Evolutionary conservation across 2,329 filamentous ascomycete species (phyloP), one percentile per base, ranked within the genome.

Genomic region (Sporothrix globosa): DNA sequence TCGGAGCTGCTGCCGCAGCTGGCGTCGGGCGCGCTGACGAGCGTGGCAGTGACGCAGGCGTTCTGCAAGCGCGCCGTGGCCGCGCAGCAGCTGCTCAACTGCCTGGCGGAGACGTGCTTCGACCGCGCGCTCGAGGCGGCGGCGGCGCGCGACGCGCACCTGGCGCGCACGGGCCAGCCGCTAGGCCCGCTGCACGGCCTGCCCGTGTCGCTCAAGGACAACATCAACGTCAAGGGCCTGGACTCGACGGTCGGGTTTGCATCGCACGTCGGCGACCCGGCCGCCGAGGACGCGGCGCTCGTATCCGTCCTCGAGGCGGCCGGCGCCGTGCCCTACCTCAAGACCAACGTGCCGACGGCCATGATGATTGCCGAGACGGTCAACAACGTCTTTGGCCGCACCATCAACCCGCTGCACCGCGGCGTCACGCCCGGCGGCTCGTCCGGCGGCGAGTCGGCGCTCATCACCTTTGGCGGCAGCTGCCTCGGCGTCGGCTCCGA

Each of bases 301-400:
- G 80, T 79, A 1, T 73, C 77, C 10, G 72, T 87, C 0, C 79
- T 88, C 0, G 76, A 81, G 54, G 78, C 76, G 0, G 81, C 82
- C 2, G 86, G 86, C 5, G 86, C 85, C 13, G 80, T 88, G 39
- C 81, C 86, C 73, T 87, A 86, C 75, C 84, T 85, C 73, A 87
- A 87, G 79, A 87, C 86, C 0, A 87, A 84, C 73, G 82, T 87
- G 4, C 85, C 86, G 0, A 89, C 87, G 1, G 72, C 87, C 14
- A 88, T 90, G 83, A 90, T 91, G 88, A 89, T 90, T 67, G 85
- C 87, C 14, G 89, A 91, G 76, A 86, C 83, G 1, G 86, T 89
- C 19, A 91, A 91, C 78, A 89, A 90, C 74, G 82, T 86, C 1
- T 87, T 88, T 74, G 90, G 89, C 10, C 82, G 87, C 14, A 90